A percentile compares a stretch with the other conserved stretches of the same genome.
phyloP scores from a whole-genome alignment of 768 basidiomycete genomes.

The Hygrocybe punicea region DNA sequence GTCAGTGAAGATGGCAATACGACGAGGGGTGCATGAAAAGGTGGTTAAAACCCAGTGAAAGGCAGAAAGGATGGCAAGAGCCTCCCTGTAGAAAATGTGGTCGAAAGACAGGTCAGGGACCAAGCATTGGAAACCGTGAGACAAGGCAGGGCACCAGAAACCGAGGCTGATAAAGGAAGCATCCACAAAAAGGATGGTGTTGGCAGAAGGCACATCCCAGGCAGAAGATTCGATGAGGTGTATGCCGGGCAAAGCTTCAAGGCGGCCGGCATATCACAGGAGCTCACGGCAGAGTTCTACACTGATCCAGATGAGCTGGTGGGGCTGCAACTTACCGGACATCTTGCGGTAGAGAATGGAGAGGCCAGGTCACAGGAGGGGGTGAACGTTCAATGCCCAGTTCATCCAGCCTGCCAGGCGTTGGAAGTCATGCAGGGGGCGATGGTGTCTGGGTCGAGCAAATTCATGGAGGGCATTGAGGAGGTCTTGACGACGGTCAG shows the following conservation, averaged over 20 bases:
- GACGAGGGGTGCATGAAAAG: conserved; percentile 22
- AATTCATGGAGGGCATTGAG: neutral
- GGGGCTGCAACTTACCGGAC: conserved; percentile 13
- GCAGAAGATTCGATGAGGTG: conserved; percentile 17
- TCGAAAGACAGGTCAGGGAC: neutral
- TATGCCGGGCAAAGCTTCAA: conserved; percentile 18
- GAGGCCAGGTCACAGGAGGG: conserved; percentile 28
- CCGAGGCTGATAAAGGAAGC: conserved; percentile 18
- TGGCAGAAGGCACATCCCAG: conserved; percentile 14
- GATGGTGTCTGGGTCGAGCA: conserved; percentile 2
- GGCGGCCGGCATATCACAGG: conserved; percentile 27
- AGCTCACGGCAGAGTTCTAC: conserved; percentile 20
- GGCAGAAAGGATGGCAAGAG: neutral
- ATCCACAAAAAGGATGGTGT: conserved; percentile 20
- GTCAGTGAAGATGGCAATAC: conserved; percentile 6
- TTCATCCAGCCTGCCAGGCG: conserved; percentile 36
- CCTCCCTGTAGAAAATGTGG: too few species aligned
- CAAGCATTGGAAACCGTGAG: conserved; percentile 8
- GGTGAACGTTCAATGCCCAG: conserved; percentile 22
- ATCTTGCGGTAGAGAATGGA: conserved; percentile 32
- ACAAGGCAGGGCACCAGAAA: conserved; percentile 23
- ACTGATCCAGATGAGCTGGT: conserved; percentile 26
- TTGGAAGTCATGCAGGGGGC: conserved; percentile 27
- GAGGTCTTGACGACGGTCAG: conserved; percentile 8
- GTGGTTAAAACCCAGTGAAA: conserved; percentile 8